Percentiles rank a stretch among this genome's conserved stretches.
Evolutionary conservation across 352 stramenopile genomes (phyloP).

Genomic region (Pythium phragmitis): DNA sequence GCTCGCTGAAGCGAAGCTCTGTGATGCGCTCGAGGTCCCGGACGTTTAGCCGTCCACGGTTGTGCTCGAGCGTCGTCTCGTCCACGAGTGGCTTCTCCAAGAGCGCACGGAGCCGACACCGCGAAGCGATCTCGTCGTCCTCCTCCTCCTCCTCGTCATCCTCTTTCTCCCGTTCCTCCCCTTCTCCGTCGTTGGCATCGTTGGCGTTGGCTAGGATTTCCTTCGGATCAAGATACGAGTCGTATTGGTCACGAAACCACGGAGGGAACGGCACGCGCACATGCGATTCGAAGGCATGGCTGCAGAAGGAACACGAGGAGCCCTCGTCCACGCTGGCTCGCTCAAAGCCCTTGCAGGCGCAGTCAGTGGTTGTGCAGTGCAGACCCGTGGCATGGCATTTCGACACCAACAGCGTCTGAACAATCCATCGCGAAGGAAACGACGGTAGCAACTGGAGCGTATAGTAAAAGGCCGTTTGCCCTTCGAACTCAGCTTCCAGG

Average conservation of each 20-base stretch:
- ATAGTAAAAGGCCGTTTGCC: conserved; percentile 63
- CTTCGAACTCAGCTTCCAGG: conserved; percentile 63
- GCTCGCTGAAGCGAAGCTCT: not conserved
- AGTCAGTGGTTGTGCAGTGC: conserved; percentile 41
- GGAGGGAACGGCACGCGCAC: conserved; percentile 46
- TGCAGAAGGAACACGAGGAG: conserved; percentile 51
- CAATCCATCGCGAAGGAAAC: conserved; percentile 41
- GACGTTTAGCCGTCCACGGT: conserved; percentile 19
- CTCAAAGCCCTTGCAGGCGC: conserved; percentile 69
- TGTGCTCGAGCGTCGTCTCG: conserved; percentile 23
- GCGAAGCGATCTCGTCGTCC: not conserved
- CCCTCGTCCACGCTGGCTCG: not conserved
- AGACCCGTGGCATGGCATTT: conserved; percentile 46
- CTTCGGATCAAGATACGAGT: conserved; percentile 40
- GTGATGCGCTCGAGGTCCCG: conserved; percentile 17
- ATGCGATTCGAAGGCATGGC: conserved; percentile 35
- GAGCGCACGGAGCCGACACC: not conserved
- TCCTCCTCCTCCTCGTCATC: conserved; percentile 2
- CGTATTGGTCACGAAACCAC: conserved; percentile 74
- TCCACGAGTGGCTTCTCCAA: conserved; percentile 2
- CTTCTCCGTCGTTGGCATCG: not conserved
- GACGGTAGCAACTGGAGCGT: conserved; percentile 49
- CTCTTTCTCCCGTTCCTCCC: not conserved
- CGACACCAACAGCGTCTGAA: conserved; percentile 32
- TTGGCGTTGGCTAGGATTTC: not conserved